Percentiles rank a stretch among this genome's conserved stretches.
These are phyloP conservation scores for Colletotrichum falcatum DNA, from an alignment of 2,329 filamentous ascomycete species.

Conservation along the genomic window DNA sequence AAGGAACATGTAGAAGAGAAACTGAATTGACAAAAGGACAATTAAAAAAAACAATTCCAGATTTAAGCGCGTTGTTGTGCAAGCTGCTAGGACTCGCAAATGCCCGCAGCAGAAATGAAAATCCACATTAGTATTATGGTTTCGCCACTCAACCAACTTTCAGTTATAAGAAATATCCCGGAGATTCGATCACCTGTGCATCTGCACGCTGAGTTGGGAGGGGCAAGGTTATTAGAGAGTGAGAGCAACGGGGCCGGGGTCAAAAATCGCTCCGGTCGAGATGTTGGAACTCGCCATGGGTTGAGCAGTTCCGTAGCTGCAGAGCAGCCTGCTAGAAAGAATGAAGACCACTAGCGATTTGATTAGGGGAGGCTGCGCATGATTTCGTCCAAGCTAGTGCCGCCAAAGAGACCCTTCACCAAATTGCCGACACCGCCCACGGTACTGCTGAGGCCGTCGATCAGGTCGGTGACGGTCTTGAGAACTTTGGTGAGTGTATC, in stretches of 20 bases:
- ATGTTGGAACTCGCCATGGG: slow-evolving; percentile 13
- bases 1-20: slow-evolving; percentile 28
- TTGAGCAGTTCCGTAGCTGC: slow-evolving; percentile 28
- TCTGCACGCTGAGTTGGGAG: slow-evolving; percentile 1
- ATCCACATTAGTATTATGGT: slow-evolving; percentile 22
- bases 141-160: slow-evolving; percentile 17
- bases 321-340: slow-evolving; percentile 28
- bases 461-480: background rate
- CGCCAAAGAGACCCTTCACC: background rate
- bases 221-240: background rate
- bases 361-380: background rate
- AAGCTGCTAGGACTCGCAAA: slow-evolving; percentile 29
- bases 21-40: slow-evolving; percentile 11
- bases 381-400: no score
- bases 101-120: slow-evolving; percentile 32
- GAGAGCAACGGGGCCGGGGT: slow-evolving; percentile 3
- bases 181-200: background rate
- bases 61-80: slow-evolving; percentile 2
- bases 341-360: slow-evolving; percentile 21
- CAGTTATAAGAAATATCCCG: slow-evolving; percentile 24
- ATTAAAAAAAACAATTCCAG: slow-evolving; percentile 40
- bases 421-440: background rate
- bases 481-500: background rate
- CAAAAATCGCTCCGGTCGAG: background rate
- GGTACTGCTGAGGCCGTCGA: background rate